Conservation (phyloP, 768 basidiomycete species). For the Tulasnella sp. region DNA sequence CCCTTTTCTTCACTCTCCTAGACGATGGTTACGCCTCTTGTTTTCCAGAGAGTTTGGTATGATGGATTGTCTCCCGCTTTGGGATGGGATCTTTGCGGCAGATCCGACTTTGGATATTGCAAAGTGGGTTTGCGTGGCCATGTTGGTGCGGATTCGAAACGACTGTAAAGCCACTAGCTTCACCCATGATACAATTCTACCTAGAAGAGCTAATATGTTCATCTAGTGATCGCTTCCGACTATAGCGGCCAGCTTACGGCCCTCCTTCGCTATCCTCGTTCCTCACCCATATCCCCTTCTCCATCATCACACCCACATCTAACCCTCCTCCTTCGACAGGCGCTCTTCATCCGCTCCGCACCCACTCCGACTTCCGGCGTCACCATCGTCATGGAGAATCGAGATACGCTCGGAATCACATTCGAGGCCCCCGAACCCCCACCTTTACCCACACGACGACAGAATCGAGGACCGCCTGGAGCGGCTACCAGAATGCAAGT, state of each 20-base stretch:
- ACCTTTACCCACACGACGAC: conserved; percentile 21
- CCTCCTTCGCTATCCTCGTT: conserved; percentile 75
- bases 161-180: conserved; percentile 45
- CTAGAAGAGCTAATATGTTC: conserved; percentile 17
- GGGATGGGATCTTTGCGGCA: conserved; percentile 91
- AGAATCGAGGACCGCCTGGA: neutral
- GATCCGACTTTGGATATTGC: conserved; percentile 68
- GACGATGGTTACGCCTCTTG: conserved; percentile 86
- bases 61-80: conserved; percentile 70
- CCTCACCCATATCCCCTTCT: conserved; percentile 26
- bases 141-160: conserved; percentile 90
- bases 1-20: conserved; percentile 24
- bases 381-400: conserved; percentile 73
- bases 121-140: conserved; percentile 83
- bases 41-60: conserved; percentile 89
- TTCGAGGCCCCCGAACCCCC: conserved; percentile 47
- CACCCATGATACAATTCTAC: neutral
- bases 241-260: conserved; percentile 76
- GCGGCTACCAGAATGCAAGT: neutral
- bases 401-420: conserved; percentile 61
- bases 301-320: conserved; percentile 36
- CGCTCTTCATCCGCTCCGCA: conserved; percentile 61
- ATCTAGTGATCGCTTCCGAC: conserved; percentile 69
- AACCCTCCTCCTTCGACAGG: conserved; percentile 70
- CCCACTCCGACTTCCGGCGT: conserved; percentile 65